These are phyloP conservation scores for Phascolomyces articulosus DNA, from an alignment of 371 early-diverging fungal species.

Conservation along the genomic window DNA sequence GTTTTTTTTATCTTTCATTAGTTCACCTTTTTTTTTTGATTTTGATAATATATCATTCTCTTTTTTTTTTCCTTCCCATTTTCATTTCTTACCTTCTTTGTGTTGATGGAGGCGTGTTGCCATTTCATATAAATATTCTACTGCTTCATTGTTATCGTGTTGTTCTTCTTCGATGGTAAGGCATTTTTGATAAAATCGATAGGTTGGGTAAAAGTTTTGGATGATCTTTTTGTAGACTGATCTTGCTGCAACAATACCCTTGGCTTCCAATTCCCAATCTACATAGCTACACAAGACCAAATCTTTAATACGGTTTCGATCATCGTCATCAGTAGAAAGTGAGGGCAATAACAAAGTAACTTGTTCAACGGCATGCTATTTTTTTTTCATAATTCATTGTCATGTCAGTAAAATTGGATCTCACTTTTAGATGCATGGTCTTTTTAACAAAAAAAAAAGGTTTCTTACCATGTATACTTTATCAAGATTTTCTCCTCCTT, in stretches of 20 bases:
- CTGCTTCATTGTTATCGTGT: constrained; percentile 19
- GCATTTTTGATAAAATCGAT: constrained; percentile 62
- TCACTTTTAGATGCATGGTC: too few relatives aligned
- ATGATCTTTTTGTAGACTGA: constrained; percentile 52
- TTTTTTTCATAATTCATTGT: too few relatives aligned
- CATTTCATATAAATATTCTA: constrained; percentile 56
- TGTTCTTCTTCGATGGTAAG: constrained; percentile 57
- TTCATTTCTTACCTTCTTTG: constrained; percentile 49
- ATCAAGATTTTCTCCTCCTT: background rate
- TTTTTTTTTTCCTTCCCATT: background rate
- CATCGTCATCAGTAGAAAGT: constrained; percentile 41
- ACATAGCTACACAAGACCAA: constrained; percentile 50
- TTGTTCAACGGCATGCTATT: constrained; percentile 43
- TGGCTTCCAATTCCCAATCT: constrained; percentile 42
- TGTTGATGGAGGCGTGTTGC: constrained; percentile 51
- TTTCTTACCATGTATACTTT: constrained; percentile 3
- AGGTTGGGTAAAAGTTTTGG: constrained; percentile 60
- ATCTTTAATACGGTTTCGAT: constrained; percentile 49
- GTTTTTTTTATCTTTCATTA: background rate
- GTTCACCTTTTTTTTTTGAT: too few relatives aligned
- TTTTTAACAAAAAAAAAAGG: too few relatives aligned
- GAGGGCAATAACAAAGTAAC: constrained; percentile 52
- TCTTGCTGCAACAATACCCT: constrained; percentile 60
- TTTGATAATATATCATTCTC: too few relatives aligned
- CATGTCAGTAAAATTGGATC: too few relatives aligned